Percentiles rank a stretch among this genome's conserved stretches.
Evolutionary conservation across 805 yeast genomes (phyloP).

Genomic region (Jamesozyma hellenica): DNA sequence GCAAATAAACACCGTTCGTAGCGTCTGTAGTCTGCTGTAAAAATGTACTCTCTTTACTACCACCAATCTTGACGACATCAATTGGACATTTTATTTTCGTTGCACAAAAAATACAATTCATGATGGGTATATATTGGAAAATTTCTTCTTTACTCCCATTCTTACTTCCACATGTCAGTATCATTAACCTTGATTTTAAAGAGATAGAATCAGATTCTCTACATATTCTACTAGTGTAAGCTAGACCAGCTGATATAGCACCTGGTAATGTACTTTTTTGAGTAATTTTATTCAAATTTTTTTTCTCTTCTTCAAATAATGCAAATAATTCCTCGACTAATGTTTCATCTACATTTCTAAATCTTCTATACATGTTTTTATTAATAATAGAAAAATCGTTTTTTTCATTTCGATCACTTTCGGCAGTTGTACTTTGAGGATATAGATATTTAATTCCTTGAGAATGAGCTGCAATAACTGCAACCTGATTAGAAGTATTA

Average conservation of each 20-base stretch:
- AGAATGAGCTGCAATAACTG: conserved; percentile 68
- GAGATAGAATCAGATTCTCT: conserved; percentile 35
- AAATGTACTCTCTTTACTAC: conserved; percentile 52
- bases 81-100: conserved; percentile 84
- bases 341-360: conserved; percentile 65
- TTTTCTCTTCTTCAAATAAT: conserved; percentile 32
- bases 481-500: conserved; percentile 74
- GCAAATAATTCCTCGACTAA: conserved; percentile 50
- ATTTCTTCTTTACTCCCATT: conserved; percentile 60
- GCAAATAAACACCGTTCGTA: conserved; percentile 79
- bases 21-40: conserved; percentile 94
- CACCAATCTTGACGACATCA: conserved; percentile 72
- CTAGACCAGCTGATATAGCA: conserved; percentile 71
- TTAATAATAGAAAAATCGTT: conserved; percentile 31
- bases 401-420: neutral
- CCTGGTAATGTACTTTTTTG: conserved; percentile 53
- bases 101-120: conserved; percentile 94
- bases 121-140: conserved; percentile 78
- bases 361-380: conserved; percentile 74
- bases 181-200: conserved; percentile 55
- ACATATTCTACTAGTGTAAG: conserved; percentile 64
- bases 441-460: conserved; percentile 59
- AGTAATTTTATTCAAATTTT: conserved; percentile 19
- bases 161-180: conserved; percentile 34
- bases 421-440: conserved; percentile 36